Evolutionary conservation across 306 rosid genomes (phyloP).

Genomic region (Cajanus cajan): DNA sequence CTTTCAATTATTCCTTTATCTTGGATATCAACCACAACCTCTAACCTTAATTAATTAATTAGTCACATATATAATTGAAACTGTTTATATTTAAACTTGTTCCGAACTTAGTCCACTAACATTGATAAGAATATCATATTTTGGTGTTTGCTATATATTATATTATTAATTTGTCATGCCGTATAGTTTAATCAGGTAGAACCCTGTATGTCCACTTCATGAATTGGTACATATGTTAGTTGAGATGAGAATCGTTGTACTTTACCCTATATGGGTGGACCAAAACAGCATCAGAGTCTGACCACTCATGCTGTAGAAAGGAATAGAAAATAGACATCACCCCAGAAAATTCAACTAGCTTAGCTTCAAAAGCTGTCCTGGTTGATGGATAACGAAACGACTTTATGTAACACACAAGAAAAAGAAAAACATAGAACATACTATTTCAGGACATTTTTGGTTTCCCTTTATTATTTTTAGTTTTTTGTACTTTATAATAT

Average conservation of each 20-base stretch:
- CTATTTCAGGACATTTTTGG: conserved; percentile 22
- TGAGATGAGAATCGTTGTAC: conserved; percentile 40
- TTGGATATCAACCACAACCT: not conserved
- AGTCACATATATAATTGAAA: not conserved
- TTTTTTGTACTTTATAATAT: not conserved
- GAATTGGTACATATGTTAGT: conserved; percentile 29
- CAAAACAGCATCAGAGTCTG: conserved; percentile 32
- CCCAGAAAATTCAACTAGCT: conserved; percentile 30
- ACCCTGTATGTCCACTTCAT: conserved; percentile 17
- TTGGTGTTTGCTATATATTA: too few relatives aligned
- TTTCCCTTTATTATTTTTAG: not conserved
- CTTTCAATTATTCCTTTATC: not conserved
- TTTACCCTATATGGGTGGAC: conserved; percentile 39
- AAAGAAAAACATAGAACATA: conserved; percentile 15
- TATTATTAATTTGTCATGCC: conserved; percentile 11
- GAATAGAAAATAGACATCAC: not conserved
- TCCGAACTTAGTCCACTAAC: too few relatives aligned
- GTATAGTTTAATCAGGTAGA: conserved; percentile 22
- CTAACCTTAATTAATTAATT: not conserved
- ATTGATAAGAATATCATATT: too few relatives aligned
- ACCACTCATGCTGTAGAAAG: conserved; percentile 11
- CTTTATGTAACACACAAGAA: conserved; percentile 40
- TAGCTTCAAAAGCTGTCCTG: conserved; percentile 37
- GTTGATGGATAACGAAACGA: conserved; percentile 41
- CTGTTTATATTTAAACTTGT: not conserved